These are phyloP conservation scores for Ogataea hybrid DNA, from an alignment of 1,139 yeast species.

Conservation along the genomic window DNA sequence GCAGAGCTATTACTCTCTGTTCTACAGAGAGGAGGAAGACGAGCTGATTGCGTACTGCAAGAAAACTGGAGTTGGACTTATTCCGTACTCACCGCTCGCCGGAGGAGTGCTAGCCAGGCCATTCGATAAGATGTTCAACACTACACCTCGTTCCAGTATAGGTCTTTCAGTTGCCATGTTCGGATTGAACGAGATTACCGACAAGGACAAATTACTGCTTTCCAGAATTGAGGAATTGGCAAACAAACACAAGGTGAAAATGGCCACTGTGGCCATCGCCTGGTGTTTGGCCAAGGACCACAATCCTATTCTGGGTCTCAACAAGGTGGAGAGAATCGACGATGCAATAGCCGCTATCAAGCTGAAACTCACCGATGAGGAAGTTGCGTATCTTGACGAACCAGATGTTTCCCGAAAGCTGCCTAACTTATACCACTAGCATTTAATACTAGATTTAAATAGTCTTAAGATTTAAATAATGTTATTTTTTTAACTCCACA, in stretches of 20 bases:
- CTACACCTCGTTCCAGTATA: constrained; percentile 12
- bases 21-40: constrained; percentile 59
- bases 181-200: constrained; percentile 13
- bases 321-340: constrained; percentile 46
- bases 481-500: neutral
- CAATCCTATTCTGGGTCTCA: constrained; percentile 52
- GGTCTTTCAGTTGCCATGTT: constrained; percentile 11
- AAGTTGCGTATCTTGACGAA: constrained; percentile 21
- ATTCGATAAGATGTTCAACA: constrained; percentile 10
- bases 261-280: constrained; percentile 55
- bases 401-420: constrained; percentile 14
- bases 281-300: constrained; percentile 53
- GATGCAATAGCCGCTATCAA: constrained; percentile 49
- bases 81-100: constrained; percentile 55
- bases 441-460: neutral
- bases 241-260: constrained; percentile 40
- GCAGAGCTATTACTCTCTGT: constrained; percentile 56
- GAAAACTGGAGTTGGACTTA: constrained; percentile 43
- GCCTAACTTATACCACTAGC: constrained; percentile 1
- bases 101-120: constrained; percentile 49
- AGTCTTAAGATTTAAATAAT: neutral
- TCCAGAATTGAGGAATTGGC: constrained; percentile 54
- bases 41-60: constrained; percentile 58
- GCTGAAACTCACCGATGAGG: constrained; percentile 38
- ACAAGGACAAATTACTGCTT: constrained; percentile 41